These are phyloP conservation scores for Dacryopinax spathularia DNA, from an alignment of 768 basidiomycete genomes.

Conservation along the genomic window DNA sequence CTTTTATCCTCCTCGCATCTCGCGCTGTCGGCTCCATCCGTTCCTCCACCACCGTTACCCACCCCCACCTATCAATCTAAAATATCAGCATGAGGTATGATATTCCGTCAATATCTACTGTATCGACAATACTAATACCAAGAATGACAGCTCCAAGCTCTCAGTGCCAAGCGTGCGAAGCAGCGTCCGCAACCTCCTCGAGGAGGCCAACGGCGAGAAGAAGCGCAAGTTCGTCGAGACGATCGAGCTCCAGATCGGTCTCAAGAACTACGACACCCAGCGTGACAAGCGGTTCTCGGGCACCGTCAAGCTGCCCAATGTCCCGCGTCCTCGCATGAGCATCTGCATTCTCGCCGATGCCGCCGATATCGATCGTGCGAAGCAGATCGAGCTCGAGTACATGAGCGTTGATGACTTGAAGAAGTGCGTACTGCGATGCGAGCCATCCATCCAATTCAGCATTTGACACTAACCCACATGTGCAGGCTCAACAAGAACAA, in stretches of 20 bases:
- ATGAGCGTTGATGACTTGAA: conserved; percentile 99
- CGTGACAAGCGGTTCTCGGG: conserved; percentile 99
- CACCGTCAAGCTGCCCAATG: conserved; percentile 90
- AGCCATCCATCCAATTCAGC: background rate
- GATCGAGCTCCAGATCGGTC: conserved; percentile 87
- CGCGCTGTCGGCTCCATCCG: background rate
- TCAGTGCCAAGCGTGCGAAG: conserved; percentile 99
- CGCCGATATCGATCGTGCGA: conserved; percentile 94
- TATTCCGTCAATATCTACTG: background rate
- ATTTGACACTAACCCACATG: background rate
- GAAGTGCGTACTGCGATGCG: conserved; percentile 47
- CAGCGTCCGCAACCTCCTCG: conserved; percentile 83
- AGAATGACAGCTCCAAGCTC: conserved; percentile 42
- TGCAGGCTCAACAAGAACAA: conserved; percentile 98
- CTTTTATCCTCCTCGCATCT: background rate
- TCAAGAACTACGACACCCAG: conserved; percentile 99
- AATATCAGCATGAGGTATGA: conserved; percentile 3
- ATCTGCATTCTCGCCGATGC: conserved; percentile 99
- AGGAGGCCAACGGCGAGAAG: conserved; percentile 71
- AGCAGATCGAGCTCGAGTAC: conserved; percentile 95
- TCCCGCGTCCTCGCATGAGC: conserved; percentile 97
- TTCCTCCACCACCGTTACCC: background rate
- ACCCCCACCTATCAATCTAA: background rate
- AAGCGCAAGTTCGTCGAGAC: conserved; percentile 91
- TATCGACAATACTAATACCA: background rate